These are phyloP conservation scores for Geoglossum glabrum DNA, from an alignment of 495 filamentous ascomycete species.

Conservation along the genomic window DNA sequence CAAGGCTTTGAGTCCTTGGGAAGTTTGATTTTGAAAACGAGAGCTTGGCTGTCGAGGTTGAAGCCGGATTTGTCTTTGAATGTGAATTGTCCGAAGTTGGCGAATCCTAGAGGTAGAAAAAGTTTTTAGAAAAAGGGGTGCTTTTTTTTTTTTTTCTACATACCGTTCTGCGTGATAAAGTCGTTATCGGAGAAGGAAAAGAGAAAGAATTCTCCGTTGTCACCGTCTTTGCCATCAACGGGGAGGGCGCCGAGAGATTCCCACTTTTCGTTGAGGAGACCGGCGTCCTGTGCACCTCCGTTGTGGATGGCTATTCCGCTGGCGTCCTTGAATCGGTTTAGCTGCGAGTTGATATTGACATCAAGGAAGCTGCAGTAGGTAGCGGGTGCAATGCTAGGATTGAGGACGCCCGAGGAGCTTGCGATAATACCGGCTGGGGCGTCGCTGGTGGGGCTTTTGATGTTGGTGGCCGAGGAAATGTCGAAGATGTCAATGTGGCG, in stretches of 20 bases:
- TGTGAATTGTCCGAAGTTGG: constrained; percentile 34
- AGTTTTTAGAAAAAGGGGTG: neutral
- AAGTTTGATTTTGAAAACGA: constrained; percentile 51
- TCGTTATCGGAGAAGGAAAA: constrained; percentile 59
- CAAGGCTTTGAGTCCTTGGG: constrained; percentile 13
- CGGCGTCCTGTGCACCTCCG: constrained; percentile 15
- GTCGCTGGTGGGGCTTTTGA: constrained; percentile 34
- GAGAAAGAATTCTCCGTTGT: constrained; percentile 41
- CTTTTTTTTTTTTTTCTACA: constrained; percentile 4
- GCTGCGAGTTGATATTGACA: constrained; percentile 48
- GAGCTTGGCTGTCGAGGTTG: constrained; percentile 44
- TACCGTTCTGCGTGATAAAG: constrained; percentile 62
- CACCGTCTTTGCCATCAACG: constrained; percentile 25
- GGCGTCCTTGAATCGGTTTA: constrained; percentile 36
- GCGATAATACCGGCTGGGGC: constrained; percentile 29
- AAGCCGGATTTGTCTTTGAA: constrained; percentile 44
- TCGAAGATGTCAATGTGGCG: constrained; percentile 59
- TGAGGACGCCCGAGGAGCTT: constrained; percentile 30
- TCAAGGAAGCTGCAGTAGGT: constrained; percentile 52
- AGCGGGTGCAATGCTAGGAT: constrained; percentile 36
- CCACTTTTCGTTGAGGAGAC: constrained; percentile 66
- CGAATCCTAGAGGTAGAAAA: neutral
- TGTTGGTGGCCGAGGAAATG: constrained; percentile 42
- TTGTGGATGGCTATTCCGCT: constrained; percentile 41
- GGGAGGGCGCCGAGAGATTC: constrained; percentile 49